Conservation (phyloP, 352 stramenopile genomes). For the Phytophthora pinifolia region DNA sequence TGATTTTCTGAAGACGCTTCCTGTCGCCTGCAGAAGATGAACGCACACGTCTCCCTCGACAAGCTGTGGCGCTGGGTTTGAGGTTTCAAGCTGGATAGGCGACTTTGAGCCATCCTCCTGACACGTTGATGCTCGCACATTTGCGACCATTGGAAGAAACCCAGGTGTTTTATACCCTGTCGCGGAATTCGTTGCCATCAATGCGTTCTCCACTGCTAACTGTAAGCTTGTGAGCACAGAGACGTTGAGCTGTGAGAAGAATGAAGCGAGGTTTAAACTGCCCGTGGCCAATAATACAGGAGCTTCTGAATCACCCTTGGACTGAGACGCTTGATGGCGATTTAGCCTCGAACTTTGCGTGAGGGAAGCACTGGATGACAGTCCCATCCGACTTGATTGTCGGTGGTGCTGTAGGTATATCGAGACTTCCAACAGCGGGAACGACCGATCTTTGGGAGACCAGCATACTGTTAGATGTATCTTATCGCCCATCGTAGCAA, state of each 20-base stretch:
- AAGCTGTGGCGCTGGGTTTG: not conserved
- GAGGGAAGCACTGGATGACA: conserved; percentile 11
- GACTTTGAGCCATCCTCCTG: not conserved
- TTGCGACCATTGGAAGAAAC: conserved; percentile 3
- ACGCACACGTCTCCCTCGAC: conserved; percentile 30
- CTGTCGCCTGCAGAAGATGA: conserved; percentile 29
- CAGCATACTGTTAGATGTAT: conserved; percentile 12
- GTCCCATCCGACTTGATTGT: conserved; percentile 1
- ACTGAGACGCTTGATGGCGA: conserved; percentile 2
- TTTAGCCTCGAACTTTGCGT: not conserved
- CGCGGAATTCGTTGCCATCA: not conserved
- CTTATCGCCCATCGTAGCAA: conserved; percentile 5
- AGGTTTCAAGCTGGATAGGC: not conserved
- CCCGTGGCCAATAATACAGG: conserved; percentile 18
- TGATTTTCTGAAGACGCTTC: conserved; percentile 15
- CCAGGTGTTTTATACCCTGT: not conserved
- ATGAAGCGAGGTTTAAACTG: conserved; percentile 17
- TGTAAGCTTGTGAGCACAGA: conserved; percentile 6
- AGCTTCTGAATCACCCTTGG: not conserved
- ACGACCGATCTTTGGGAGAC: conserved; percentile 27
- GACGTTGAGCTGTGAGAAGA: conserved; percentile 24
- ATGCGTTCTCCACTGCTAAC: not conserved
- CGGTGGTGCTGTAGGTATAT: conserved; percentile 15
- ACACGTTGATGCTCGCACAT: conserved; percentile 16
- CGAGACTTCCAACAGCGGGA: conserved; percentile 24